Base-by-base conservation (phyloP, 805 yeast genomes). In the Metschnikowia amazonensis region DNA sequence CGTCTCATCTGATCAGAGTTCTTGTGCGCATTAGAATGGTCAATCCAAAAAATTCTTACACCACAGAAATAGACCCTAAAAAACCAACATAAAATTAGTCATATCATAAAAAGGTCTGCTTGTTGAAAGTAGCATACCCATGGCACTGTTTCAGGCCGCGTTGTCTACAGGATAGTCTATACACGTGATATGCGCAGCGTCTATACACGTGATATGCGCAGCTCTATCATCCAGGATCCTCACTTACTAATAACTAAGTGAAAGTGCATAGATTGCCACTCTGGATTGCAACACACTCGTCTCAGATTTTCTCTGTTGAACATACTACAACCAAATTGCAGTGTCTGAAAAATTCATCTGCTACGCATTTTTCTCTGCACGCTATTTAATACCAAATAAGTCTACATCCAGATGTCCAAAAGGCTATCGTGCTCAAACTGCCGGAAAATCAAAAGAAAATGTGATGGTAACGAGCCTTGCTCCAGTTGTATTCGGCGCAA, bases 391-490 rank as follows among this genome's bases (percentile, higher is more conserved):
- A 28, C 2, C 5, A 23, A 13, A 37, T 28, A 28, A 27, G 21
- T n/a, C 18, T 9, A 24, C 33, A 27, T 28, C 31, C 17, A 18
- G n/a, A 39, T 39, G 42, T 30, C 42, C 8, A 52, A 47, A 32
- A 50, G 44, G 27, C 50, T 43, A 10, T 52, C 58, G 30, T 54
- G 58, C 33, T 29, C 48, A 13, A 51, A 46, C 47, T 54, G 58
- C 44, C 44, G 58, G n/a, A 52, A 47, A 27, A 48, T 48, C 45
- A 54, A 54, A 42, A 51, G 58, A 3, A 50, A 46, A 40, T 54
- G 58, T 31, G 57, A 50, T 42, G 58, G 58, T 29, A 48, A 44
- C 13, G 32, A 44, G 29, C 58, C 58, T 3, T 54, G 58, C 36
- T 39, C 47, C 33, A 52, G 46, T 36, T 54, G 58, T 24, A 33